phyloP scores from a whole-genome alignment of 1,284 basidiomycete species.

The Trichosporon sp. region DNA sequence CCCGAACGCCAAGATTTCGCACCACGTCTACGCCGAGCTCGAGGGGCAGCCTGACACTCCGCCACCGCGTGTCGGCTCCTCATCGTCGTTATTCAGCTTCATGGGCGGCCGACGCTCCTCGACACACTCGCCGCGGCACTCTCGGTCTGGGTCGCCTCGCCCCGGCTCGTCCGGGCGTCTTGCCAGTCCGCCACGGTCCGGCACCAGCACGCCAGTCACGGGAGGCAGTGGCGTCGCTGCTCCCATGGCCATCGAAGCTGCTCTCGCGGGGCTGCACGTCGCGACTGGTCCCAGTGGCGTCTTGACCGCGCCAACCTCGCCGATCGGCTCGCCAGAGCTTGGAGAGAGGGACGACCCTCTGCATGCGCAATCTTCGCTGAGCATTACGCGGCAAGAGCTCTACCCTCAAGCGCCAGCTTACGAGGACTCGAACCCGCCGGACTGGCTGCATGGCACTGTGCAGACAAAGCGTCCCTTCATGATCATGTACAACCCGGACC shows the following conservation, averaged over 20 bases:
- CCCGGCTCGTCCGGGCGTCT: neutral
- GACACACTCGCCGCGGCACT: neutral
- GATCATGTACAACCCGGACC: conserved; percentile 29
- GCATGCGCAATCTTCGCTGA: neutral
- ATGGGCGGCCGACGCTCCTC: neutral
- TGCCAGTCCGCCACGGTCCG: neutral
- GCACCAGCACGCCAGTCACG: conserved; percentile 6
- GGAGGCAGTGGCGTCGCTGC: neutral
- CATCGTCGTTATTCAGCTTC: conserved; percentile 15
- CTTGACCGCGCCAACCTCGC: neutral
- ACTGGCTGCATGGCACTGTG: conserved; percentile 26
- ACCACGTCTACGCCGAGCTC: conserved; percentile 27
- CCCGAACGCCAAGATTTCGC: conserved; percentile 22
- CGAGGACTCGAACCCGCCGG: neutral
- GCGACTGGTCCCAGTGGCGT: neutral
- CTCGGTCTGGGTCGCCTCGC: neutral
- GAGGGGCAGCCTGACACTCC: conserved; percentile 20
- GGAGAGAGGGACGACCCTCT: neutral
- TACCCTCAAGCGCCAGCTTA: neutral
- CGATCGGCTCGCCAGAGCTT: neutral
- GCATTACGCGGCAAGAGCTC: conserved; percentile 6
- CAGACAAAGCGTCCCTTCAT: conserved; percentile 18
- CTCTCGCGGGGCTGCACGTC: neutral
- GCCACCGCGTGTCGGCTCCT: neutral
- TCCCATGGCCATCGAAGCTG: neutral